These are phyloP conservation scores for Cercophora samala DNA, from an alignment of 495 filamentous ascomycete genomes.

Conservation along the genomic window DNA sequence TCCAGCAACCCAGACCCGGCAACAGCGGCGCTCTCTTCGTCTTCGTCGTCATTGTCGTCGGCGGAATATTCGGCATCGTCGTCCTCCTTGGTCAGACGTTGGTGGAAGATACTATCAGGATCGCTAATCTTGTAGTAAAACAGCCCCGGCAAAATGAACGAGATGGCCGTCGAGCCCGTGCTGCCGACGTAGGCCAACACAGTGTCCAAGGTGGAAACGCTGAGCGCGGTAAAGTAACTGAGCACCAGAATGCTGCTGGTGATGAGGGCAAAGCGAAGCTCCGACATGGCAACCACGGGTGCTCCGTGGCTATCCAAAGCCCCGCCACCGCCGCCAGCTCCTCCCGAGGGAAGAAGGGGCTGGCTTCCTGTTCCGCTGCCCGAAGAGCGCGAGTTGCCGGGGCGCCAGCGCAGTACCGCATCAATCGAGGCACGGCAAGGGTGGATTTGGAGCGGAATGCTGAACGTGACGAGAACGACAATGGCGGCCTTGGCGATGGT, in stretches of 20 bases:
- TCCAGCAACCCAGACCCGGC: constrained; percentile 43
- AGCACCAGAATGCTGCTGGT: constrained; percentile 80
- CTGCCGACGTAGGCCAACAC: constrained; percentile 94
- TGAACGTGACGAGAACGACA: constrained; percentile 95
- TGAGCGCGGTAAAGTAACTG: constrained; percentile 84
- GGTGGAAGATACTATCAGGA: constrained; percentile 78
- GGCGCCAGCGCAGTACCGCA: constrained; percentile 89
- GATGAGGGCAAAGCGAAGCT: constrained; percentile 83
- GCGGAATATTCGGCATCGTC: constrained; percentile 58
- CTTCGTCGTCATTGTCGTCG: constrained; percentile 47
- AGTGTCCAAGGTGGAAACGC: constrained; percentile 80
- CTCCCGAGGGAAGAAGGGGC: constrained; percentile 40
- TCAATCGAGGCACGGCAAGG: constrained; percentile 91
- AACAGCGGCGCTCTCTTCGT: constrained; percentile 35
- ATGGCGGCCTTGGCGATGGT: constrained; percentile 94
- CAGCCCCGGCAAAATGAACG: constrained; percentile 90
- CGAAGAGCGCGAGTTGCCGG: constrained; percentile 74
- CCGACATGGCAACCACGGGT: constrained; percentile 61
- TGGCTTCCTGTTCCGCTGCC: constrained; percentile 37
- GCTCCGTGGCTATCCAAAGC: constrained; percentile 40
- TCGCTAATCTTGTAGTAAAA: constrained; percentile 98
- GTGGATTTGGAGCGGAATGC: constrained; percentile 91
- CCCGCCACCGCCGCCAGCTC: constrained; percentile 12
- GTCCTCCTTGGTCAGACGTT: constrained; percentile 82
- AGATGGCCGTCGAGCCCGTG: constrained; percentile 90